Base-by-base conservation (phyloP, 495 filamentous ascomycete species). In the Penicillium salamii region DNA sequence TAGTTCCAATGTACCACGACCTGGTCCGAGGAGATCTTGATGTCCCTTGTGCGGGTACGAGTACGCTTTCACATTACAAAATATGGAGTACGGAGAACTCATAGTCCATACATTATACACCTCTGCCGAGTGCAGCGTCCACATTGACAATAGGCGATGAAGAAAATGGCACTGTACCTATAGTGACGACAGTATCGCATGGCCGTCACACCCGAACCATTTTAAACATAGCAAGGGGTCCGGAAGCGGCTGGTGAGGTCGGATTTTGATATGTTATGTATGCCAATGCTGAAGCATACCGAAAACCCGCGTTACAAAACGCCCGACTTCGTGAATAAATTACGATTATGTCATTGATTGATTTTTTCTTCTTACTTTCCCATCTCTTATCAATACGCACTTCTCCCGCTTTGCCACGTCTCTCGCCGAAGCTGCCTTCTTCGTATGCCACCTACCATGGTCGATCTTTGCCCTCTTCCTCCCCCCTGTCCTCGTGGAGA, bases 351-450 rank as follows among this genome's bases (percentile, higher is more conserved):
- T 59, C 59, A 62, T 52, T 11, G 26, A 18, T 33, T 14, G 14
- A 5, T 9, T 14, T 11, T 35, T 17, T 41, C 1, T 17, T 41
- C 12, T 20, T 7, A 2, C 15, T 2, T 0, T 11, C 36, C 1
- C n/a, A 5, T 33, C 13, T 13, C 3, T 43, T 57, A 62, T 57
- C 41, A 42, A 44, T 41, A 62, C 59, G 41, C 33, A 20, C 20
- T 7, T 12, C 5, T 26, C 42, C 12, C 6, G n/a, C 46, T 42
- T n/a, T 37, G 20, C 37, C 51, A 61, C 55, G 24, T 7, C 40
- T 36, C 50, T 61, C 61, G 58, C 58, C 17, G 44, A 48, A 61
- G 49, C 61, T 64, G 54, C 61, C 57, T 42, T 36, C 41, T 52
- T 58, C 43, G 59, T 51, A 51, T 51, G 51, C 52, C 40, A 43